A percentile compares a stretch with the other conserved stretches of the same genome.
These are phyloP conservation scores for Ceratocystis albifundus DNA, from an alignment of 2,329 filamentous ascomycete genomes.

Conservation along the genomic window DNA sequence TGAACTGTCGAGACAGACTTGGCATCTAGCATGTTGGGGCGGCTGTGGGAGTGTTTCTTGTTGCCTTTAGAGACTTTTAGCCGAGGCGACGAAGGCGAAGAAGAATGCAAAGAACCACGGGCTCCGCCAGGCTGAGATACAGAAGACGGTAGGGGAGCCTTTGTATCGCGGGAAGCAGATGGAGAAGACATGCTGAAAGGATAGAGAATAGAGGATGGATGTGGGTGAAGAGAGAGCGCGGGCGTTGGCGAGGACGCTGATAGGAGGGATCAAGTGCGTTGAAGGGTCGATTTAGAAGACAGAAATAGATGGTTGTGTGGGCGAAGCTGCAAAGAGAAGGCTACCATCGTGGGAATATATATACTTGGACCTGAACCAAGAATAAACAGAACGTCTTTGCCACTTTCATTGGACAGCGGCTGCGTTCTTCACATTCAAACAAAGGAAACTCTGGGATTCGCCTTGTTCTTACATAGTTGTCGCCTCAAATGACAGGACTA, in stretches of 20 bases:
- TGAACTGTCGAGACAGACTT: neutral
- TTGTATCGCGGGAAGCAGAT: neutral
- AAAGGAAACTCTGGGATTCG: neutral
- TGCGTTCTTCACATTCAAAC: neutral
- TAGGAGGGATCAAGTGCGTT: too few species aligned
- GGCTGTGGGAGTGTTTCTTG: neutral
- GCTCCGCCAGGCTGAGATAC: neutral
- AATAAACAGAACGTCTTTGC: too few species aligned
- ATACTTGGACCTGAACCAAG: neutral
- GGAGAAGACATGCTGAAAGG: slow-evolving; percentile 4
- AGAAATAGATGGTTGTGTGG: neutral
- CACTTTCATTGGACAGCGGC: neutral
- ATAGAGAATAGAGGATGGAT: neutral
- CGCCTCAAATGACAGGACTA: neutral
- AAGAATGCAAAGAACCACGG: neutral
- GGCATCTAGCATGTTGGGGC: neutral
- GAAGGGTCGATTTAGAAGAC: neutral
- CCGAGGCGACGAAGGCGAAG: neutral
- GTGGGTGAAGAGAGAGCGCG: neutral
- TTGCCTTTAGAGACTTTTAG: neutral
- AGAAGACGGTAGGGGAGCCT: neutral
- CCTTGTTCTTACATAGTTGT: neutral
- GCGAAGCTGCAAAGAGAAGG: neutral
- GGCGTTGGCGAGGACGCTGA: neutral
- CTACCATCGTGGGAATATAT: neutral